phyloP scores from a whole-genome alignment of 148 eudicot species.

The Camellia japonica region DNA sequence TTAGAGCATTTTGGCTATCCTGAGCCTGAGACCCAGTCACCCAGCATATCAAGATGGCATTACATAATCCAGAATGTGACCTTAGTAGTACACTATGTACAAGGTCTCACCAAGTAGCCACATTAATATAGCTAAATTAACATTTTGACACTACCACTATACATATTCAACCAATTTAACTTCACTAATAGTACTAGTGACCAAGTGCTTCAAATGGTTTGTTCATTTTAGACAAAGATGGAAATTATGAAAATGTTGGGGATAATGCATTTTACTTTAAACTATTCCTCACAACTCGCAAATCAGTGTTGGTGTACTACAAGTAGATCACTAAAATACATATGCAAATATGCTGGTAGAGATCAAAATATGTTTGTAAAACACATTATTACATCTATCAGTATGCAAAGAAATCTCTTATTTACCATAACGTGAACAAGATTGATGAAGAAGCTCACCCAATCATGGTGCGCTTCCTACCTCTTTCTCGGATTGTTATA shows the following conservation, averaged over 20 bases:
- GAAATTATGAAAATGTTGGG: background rate
- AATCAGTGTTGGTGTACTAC: background rate
- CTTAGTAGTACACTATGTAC: background rate
- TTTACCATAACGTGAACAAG: background rate
- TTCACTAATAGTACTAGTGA: background rate
- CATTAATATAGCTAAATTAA: background rate
- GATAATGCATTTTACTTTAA: background rate
- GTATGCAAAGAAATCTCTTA: background rate
- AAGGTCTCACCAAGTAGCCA: background rate
- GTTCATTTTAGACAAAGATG: background rate
- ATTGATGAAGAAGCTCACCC: conserved; percentile 43
- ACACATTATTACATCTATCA: background rate
- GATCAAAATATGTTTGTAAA: background rate
- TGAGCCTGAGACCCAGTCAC: background rate
- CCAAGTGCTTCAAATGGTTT: background rate
- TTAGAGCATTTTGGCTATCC: background rate
- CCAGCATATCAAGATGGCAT: background rate
- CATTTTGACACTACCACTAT: background rate
- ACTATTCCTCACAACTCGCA: background rate
- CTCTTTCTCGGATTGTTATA: conserved; percentile 73
- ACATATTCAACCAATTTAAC: conserved; percentile 1
- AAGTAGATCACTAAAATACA: background rate
- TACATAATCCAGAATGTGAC: background rate
- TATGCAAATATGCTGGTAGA: background rate
- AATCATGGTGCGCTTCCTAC: conserved; percentile 90